Conservation (phyloP, 352 stramenopile species). For the Globisporangium iwayamae region DNA sequence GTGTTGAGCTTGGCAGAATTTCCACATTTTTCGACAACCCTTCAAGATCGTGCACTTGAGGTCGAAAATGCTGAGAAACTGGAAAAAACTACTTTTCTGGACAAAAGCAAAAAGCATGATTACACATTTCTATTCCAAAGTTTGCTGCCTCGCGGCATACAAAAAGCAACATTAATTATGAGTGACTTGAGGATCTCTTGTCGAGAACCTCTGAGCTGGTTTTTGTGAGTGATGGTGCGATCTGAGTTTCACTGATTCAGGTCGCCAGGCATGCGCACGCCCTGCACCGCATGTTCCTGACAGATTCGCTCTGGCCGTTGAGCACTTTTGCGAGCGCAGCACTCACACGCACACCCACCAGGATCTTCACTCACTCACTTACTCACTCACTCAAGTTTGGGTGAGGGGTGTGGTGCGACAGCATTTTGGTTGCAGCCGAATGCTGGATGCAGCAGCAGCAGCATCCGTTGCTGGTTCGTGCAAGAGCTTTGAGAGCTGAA, state of each 20-base stretch:
- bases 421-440: too few species aligned
- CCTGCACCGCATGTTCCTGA: not conserved
- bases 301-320: not conserved
- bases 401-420: too few species aligned
- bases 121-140: too few species aligned
- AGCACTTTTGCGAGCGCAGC: not conserved
- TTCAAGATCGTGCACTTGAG: not conserved
- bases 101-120: too few species aligned
- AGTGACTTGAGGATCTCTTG: not conserved
- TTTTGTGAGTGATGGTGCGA: not conserved
- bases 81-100: not conserved
- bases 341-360: not conserved
- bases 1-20: not conserved
- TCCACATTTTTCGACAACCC: not conserved
- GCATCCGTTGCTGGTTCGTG: too few species aligned
- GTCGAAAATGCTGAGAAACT: not conserved
- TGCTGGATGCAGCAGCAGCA: too few species aligned
- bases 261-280: too few species aligned
- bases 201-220: not conserved
- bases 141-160: not conserved
- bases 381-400: not conserved
- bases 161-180: not conserved
- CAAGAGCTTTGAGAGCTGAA: too few species aligned
- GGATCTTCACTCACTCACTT: not conserved
- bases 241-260: too few species aligned